phyloP scores from a whole-genome alignment of 2,329 filamentous ascomycete genomes.

The Fusarium sp. region DNA sequence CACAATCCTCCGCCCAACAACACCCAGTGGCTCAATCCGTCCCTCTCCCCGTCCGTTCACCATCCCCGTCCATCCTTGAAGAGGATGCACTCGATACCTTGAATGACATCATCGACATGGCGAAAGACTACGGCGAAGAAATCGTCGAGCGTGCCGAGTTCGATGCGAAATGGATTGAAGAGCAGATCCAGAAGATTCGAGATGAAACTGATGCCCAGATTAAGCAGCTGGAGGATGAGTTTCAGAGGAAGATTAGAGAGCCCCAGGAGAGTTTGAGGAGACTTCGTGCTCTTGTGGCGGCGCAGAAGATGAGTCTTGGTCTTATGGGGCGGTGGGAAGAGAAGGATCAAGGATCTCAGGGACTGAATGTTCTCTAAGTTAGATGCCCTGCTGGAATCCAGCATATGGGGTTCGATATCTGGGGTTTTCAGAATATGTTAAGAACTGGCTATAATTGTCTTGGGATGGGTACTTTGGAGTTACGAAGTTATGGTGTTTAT shows the following conservation, averaged over 20 bases:
- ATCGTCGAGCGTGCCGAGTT: background rate
- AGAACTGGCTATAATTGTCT: no score
- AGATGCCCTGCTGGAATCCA: background rate
- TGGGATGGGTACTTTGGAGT: background rate
- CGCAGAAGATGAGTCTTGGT: background rate
- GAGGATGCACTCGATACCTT: background rate
- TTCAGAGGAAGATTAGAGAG: background rate
- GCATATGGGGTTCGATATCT: no score
- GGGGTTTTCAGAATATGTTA: no score
- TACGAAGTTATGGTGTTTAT: no score
- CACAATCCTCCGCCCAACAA: background rate
- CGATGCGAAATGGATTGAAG: background rate
- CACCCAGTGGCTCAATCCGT: background rate
- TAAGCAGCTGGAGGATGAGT: background rate
- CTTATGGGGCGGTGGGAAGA: background rate
- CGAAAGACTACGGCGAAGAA: accelerated
- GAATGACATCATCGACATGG: background rate
- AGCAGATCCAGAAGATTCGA: background rate
- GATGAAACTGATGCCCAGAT: background rate
- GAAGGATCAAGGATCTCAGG: no score
- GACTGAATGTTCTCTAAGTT: background rate
- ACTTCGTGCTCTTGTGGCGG: background rate
- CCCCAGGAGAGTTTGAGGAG: accelerated
- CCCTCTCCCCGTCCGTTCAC: background rate
- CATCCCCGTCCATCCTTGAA: no score